Base-by-base conservation (phyloP, 495 filamentous ascomycete species). In the Lentithecium fluviatile region DNA sequence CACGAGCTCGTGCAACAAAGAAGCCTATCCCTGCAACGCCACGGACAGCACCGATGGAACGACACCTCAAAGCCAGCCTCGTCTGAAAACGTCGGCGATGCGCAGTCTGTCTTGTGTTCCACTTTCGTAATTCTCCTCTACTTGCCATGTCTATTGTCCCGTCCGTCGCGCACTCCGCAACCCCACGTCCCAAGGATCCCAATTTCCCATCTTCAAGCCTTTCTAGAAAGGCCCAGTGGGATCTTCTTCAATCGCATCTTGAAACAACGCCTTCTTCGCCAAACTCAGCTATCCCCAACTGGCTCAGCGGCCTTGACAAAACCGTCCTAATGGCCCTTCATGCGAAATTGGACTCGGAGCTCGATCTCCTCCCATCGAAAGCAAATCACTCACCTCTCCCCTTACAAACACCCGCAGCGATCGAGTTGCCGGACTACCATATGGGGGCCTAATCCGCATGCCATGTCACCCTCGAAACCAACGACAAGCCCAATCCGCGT, bases 281-380 rank as follows among this genome's bases (percentile, higher is more conserved):
- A 32, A 2, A 34, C 23, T 21, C 13, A 4, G 11, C 24, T 34
- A 23, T 12, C 15, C 15, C 24, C 12, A 17, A 6, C 38, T 61
- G 58, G 58, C 20, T 62, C 19, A 42, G 6, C 8, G 26, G 3
- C 1, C 0, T 62, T 13, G 40, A 52, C 10, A 13, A 32, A 15
- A 5, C 17, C 7, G 29, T 56, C 24, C 50, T 62, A 4, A 51
- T 53, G 40, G 40, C 45, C 17, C 15, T 32, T 10, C 42, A 50
- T 1, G 52, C 26, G 10, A 62, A 56, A 19, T 24, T 56, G 29
- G 23, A 20, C 11, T 17, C 53, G 12, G 53, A 56, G 38, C 21
- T 56, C 17, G 53, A 56, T 20, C 53, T 56, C 17, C 38, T 56
- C 7, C 8, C 21, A 3, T n/a, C 12, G 4, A n/a, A 47, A 12